These are phyloP conservation scores for Trypethelium eluteriae DNA, from an alignment of 495 filamentous ascomycete species.

Conservation along the genomic window DNA sequence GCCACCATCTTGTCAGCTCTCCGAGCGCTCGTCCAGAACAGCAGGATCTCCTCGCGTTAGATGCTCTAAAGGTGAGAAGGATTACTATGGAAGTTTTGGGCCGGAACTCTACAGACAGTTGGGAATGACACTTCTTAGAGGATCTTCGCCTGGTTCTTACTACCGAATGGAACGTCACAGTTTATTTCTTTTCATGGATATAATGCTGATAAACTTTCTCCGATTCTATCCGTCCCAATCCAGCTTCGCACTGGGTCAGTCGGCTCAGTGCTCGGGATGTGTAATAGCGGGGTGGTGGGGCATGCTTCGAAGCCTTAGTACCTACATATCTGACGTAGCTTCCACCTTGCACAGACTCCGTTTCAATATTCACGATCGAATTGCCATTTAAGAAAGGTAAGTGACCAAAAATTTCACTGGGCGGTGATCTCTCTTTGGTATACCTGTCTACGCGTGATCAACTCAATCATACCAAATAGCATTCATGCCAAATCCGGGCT, in stretches of 20 bases:
- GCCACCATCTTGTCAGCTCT: slow-evolving; percentile 17
- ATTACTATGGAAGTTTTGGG: not conserved
- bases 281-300: slow-evolving; percentile 1
- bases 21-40: not conserved
- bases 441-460: not conserved
- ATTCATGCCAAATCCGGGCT: slow-evolving; percentile 84
- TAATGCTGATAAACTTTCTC: not conserved
- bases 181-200: not conserved
- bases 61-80: too few relatives aligned
- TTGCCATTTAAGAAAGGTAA: too few relatives aligned
- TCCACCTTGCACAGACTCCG: not conserved
- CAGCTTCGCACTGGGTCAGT: not conserved
- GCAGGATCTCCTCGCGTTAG: not conserved
- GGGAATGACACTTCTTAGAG: not conserved
- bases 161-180: too few relatives aligned
- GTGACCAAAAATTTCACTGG: not conserved
- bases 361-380: not conserved
- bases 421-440: not conserved
- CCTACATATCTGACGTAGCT: not conserved
- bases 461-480: slow-evolving; percentile 77
- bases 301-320: not conserved
- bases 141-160: not conserved
- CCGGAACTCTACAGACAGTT: not conserved
- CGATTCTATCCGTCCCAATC: not conserved
- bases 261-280: not conserved